Conservation (phyloP, 2,329 filamentous ascomycete genomes). For the Alternaria postmessia region DNA sequence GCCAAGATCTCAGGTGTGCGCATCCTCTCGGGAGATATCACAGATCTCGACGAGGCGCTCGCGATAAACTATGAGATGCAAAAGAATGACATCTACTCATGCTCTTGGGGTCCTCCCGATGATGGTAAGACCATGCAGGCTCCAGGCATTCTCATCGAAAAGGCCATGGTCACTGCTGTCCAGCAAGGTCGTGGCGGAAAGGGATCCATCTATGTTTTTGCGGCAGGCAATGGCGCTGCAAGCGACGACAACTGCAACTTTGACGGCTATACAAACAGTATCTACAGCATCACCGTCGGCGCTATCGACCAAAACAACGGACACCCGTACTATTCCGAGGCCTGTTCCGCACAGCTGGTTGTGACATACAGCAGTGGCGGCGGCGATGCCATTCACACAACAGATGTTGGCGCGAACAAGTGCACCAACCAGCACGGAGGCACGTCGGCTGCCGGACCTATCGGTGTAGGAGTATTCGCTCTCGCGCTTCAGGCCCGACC, state of each 20-base stretch:
- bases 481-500: constrained; percentile 85
- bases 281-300: constrained; percentile 97
- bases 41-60: constrained; percentile 88
- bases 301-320: constrained; percentile 85
- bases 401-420: constrained; percentile 83
- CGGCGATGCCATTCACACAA: constrained; percentile 91
- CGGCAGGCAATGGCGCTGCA: constrained; percentile 89
- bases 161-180: constrained; percentile 90
- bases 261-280: constrained; percentile 98
- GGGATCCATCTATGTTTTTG: constrained; percentile 95
- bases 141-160: constrained; percentile 84
- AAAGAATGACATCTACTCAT: constrained; percentile 96
- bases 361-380: constrained; percentile 96
- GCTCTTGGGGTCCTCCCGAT: constrained; percentile 96
- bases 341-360: constrained; percentile 92
- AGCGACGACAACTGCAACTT: constrained; percentile 98
- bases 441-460: constrained; percentile 91
- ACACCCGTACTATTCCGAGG: constrained; percentile 97
- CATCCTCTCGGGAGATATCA: constrained; percentile 89
- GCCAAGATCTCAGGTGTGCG: constrained; percentile 89
- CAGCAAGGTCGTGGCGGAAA: constrained; percentile 84
- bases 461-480: constrained; percentile 91
- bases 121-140: constrained; percentile 94
- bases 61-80: constrained; percentile 93
- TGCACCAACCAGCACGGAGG: constrained; percentile 89